Conservation (phyloP, 441 rosid genomes). For the Dalechampia spathulata region DNA sequence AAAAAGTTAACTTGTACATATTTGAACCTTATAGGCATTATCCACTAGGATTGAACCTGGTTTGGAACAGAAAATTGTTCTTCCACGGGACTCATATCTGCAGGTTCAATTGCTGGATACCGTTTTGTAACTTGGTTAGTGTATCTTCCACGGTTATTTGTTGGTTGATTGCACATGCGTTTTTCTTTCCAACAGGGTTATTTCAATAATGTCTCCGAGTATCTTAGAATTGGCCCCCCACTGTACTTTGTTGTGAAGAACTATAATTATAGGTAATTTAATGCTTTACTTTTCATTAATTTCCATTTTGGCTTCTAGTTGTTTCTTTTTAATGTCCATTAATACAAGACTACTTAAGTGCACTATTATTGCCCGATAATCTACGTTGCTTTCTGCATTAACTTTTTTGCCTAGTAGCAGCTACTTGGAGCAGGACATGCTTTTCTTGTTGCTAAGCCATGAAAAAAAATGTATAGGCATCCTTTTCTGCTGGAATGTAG, state of each 20-base stretch:
- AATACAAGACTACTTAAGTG: no score
- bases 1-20: slow-evolving; percentile 13
- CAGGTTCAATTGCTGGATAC: slow-evolving; percentile 57
- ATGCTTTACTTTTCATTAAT: no score
- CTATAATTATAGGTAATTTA: slow-evolving; percentile 77
- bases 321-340: no score
- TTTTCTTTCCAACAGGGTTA: slow-evolving; percentile 58
- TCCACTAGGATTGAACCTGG: slow-evolving; percentile 92
- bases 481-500: not conserved
- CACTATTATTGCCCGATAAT: no score
- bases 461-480: not conserved
- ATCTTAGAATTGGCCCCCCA: slow-evolving; percentile 95
- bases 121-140: slow-evolving; percentile 11
- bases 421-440: not conserved
- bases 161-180: slow-evolving; percentile 16
- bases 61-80: slow-evolving; percentile 94
- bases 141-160: not conserved
- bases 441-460: not conserved
- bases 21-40: slow-evolving; percentile 55
- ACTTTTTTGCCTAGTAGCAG: no score
- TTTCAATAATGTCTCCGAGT: slow-evolving; percentile 69
- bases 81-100: slow-evolving; percentile 93
- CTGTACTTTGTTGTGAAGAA: slow-evolving; percentile 89
- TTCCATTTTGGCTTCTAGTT: no score
- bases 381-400: no score